Percentiles rank a stretch among this genome's conserved stretches.
Conservation (phyloP, 116 monocot genomes). For the Papilionanthe hybrid region DNA sequence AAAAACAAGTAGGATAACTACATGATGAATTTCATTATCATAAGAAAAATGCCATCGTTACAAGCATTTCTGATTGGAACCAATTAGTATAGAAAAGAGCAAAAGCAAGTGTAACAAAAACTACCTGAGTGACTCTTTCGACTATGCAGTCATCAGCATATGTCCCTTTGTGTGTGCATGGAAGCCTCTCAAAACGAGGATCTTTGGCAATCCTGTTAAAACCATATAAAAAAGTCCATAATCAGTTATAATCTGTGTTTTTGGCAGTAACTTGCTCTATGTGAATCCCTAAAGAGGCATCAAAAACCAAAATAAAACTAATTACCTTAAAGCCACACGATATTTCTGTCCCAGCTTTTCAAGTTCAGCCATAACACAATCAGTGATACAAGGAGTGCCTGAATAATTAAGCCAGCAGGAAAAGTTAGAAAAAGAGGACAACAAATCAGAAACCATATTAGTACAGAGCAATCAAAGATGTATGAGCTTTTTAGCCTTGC, state of each 20-base stretch:
- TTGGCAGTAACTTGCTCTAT: not conserved
- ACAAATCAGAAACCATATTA: not conserved
- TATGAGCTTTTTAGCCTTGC: not conserved
- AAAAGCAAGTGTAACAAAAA: not conserved
- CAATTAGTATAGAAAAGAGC: not conserved
- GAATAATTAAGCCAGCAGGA: slow-evolving; percentile 7
- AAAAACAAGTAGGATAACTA: not conserved
- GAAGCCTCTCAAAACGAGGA: slow-evolving; percentile 87
- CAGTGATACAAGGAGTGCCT: slow-evolving; percentile 96
- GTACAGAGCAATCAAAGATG: not conserved
- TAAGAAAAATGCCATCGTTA: not conserved
- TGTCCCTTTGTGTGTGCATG: slow-evolving; percentile 96
- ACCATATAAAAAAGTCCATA: slow-evolving; percentile 5
- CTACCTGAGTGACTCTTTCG: slow-evolving; percentile 88
- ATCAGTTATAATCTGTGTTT: not conserved
- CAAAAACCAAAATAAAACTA: not conserved
- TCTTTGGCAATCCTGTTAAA: slow-evolving; percentile 78
- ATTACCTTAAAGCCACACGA: slow-evolving; percentile 81
- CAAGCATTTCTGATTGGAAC: not conserved
- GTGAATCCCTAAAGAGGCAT: not conserved
- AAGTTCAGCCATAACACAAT: slow-evolving; percentile 99
- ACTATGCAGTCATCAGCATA: slow-evolving; percentile 99
- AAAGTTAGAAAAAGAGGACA: slow-evolving; percentile 6
- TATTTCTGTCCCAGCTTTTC: slow-evolving; percentile 99
- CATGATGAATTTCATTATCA: not conserved